Percentiles rank a stretch among this genome's conserved stretches.
phyloP scores from a whole-genome alignment of 2,329 filamentous ascomycete genomes.

The Aquanectria penicillioides region DNA sequence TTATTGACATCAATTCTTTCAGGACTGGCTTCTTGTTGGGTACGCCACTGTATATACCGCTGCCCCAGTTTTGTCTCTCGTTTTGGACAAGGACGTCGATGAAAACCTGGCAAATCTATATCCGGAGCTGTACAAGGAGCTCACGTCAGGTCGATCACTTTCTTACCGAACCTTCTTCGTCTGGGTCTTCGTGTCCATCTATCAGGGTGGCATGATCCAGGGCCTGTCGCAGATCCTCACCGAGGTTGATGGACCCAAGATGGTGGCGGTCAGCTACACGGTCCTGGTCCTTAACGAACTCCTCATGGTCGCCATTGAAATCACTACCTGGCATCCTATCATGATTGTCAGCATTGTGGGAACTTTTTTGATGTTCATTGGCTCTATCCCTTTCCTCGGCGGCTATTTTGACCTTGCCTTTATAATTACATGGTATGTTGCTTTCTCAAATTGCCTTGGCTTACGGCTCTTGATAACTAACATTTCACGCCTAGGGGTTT shows the following conservation, averaged over 20 bases:
- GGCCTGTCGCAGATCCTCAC: conserved; percentile 91
- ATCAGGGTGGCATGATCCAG: conserved; percentile 95
- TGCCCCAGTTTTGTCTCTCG: conserved; percentile 88
- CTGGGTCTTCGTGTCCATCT: conserved; percentile 94
- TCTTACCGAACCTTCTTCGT: conserved; percentile 96
- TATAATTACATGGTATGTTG: conserved; percentile 73
- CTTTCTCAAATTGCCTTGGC: not conserved
- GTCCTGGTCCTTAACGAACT: conserved; percentile 94
- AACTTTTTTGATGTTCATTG: conserved; percentile 83
- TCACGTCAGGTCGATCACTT: conserved; percentile 87
- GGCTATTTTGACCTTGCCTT: conserved; percentile 90
- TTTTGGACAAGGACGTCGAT: conserved; percentile 94
- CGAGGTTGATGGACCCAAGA: conserved; percentile 75
- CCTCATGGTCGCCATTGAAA: conserved; percentile 95
- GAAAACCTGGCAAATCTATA: conserved; percentile 94
- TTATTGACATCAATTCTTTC: conserved; percentile 32
- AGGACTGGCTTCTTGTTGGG: conserved; percentile 95
- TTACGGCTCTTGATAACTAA: conserved; percentile 30
- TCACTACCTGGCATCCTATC: conserved; percentile 95
- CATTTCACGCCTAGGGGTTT: too few relatives aligned
- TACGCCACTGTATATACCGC: conserved; percentile 98
- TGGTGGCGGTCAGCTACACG: conserved; percentile 93
- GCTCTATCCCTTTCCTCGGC: conserved; percentile 84
- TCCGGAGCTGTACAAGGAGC: conserved; percentile 95
- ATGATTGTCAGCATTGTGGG: conserved; percentile 89